phyloP scores from a whole-genome alignment of 257 asterid genomes.

The Capsicum pubescens region DNA sequence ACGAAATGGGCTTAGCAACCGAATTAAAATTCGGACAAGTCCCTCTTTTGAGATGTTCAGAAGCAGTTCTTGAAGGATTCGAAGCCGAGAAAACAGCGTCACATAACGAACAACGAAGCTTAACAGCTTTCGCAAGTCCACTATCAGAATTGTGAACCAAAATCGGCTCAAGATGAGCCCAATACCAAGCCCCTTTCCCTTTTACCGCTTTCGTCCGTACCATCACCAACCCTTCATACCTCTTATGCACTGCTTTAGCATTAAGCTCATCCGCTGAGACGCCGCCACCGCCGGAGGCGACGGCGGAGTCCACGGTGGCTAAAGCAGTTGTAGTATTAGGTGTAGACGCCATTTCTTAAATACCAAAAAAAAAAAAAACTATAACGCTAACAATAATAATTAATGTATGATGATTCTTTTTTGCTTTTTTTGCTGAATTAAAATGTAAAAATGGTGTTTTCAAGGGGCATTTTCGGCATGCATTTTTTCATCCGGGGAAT shows the following conservation, averaged over 20 bases:
- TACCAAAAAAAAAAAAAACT: neutral
- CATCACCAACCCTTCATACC: slow-evolving; percentile 80
- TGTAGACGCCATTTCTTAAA: slow-evolving; percentile 56
- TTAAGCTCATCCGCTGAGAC: slow-evolving; percentile 62
- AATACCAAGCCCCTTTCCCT: slow-evolving; percentile 99
- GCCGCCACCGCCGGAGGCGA: neutral
- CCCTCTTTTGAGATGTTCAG: slow-evolving; percentile 95
- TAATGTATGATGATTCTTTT: neutral
- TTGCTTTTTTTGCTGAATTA: neutral
- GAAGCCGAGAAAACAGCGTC: slow-evolving; percentile 99
- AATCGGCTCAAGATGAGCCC: slow-evolving; percentile 96
- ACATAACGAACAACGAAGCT: slow-evolving; percentile 84
- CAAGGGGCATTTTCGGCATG: neutral
- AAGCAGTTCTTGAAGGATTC: slow-evolving; percentile 93
- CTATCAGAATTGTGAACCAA: slow-evolving; percentile 75
- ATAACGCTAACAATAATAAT: too few species aligned
- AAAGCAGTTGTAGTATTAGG: slow-evolving; percentile 47
- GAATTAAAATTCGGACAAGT: slow-evolving; percentile 89
- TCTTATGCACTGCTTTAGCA: slow-evolving; percentile 84
- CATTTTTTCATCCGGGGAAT: slow-evolving; percentile 37
- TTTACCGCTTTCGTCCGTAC: slow-evolving; percentile 90
- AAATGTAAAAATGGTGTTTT: slow-evolving; percentile 3
- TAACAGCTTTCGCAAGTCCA: slow-evolving; percentile 87
- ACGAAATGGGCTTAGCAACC: slow-evolving; percentile 68
- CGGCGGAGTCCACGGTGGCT: slow-evolving; percentile 33